Conservation (phyloP, 2,329 filamentous ascomycete species). For the Xylaria sp. region DNA sequence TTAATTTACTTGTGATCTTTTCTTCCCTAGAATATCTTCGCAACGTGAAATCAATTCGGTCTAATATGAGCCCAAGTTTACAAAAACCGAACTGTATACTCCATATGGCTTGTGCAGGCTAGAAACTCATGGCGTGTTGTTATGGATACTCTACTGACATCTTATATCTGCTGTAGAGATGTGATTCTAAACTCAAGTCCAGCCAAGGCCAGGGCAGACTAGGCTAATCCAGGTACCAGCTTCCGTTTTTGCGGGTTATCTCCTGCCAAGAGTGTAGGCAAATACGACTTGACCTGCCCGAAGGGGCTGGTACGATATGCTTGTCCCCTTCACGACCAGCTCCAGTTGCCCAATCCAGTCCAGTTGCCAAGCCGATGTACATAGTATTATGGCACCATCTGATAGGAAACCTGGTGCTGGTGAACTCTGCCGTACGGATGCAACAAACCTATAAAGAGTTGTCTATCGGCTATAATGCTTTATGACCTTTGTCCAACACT, state of each 20-base stretch:
- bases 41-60: background rate
- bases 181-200: background rate
- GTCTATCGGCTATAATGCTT: conserved; percentile 1
- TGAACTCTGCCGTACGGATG: conserved; percentile 1
- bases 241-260: conserved; percentile 19
- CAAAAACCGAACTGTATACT: background rate
- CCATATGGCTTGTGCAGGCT: background rate
- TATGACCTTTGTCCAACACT: background rate
- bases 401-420: conserved; percentile 11
- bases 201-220: background rate
- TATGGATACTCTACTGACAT: background rate
- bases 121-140: background rate
- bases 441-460: conserved; percentile 16
- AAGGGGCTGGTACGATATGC: conserved; percentile 27
- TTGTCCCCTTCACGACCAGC: conserved; percentile 5
- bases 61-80: background rate
- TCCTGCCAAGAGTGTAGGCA: conserved; percentile 26
- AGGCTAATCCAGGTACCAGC: conserved; percentile 23
- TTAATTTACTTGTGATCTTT: background rate
- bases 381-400: background rate
- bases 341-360: conserved; percentile 33
- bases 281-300: conserved; percentile 24
- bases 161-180: background rate
- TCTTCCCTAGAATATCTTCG: background rate
- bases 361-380: conserved; percentile 22